Percentiles rank a stretch among this genome's conserved stretches.
Evolutionary conservation across 306 rosid genomes (phyloP).

Genomic region (Prunus campanulata): DNA sequence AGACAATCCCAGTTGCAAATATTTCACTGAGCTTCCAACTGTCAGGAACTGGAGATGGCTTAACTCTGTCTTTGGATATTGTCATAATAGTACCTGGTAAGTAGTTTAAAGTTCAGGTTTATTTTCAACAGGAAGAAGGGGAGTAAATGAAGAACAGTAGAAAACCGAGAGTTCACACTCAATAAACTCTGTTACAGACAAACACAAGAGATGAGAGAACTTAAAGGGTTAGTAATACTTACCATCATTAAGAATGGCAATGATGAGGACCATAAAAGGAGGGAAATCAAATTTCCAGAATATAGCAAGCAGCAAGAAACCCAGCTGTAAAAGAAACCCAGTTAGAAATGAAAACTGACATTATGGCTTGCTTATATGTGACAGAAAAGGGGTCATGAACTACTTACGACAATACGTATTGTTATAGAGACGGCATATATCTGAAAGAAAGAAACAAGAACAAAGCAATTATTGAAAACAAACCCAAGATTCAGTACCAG

Average conservation of each 20-base stretch:
- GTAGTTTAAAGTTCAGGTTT: not conserved
- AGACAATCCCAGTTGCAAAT: constrained; percentile 20
- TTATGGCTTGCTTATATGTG: not conserved
- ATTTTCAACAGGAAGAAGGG: not conserved
- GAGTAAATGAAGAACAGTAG: not conserved
- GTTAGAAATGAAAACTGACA: constrained; percentile 2
- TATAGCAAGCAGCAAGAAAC: constrained; percentile 17
- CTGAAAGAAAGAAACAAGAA: constrained; percentile 6
- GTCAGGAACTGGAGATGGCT: constrained; percentile 24
- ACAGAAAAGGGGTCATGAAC: not conserved
- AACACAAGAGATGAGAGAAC: not conserved
- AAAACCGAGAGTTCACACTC: not conserved
- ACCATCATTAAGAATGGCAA: constrained; percentile 24
- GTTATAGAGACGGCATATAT: constrained; percentile 25
- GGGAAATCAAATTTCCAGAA: constrained; percentile 20
- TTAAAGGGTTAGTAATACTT: not conserved
- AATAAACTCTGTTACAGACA: not conserved
- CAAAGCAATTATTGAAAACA: not conserved
- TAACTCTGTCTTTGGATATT: constrained; percentile 23
- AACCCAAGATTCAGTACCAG: not conserved
- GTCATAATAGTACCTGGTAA: constrained; percentile 20
- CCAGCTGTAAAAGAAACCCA: constrained; percentile 8
- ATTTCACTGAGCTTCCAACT: constrained; percentile 25
- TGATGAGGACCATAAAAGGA: constrained; percentile 24
- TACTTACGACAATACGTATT: constrained; percentile 23